Conservation (phyloP, 2,329 filamentous ascomycete genomes). For the Penicillium verrucosum region DNA sequence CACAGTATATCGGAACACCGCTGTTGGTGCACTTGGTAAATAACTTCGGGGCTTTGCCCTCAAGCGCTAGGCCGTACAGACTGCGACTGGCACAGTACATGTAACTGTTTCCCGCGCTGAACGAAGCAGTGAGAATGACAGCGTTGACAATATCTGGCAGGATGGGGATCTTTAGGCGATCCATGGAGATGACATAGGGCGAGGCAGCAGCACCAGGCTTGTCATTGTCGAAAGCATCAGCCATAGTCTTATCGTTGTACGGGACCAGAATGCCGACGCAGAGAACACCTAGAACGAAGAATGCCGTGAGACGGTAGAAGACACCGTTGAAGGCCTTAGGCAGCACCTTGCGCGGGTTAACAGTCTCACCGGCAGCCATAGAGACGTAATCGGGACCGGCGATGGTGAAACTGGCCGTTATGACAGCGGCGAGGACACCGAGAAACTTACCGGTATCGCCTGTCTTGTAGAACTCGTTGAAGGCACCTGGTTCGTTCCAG, state of each 20-base stretch:
- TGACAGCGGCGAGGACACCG: slow-evolving; percentile 73
- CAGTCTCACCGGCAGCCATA: slow-evolving; percentile 65
- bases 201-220: slow-evolving; percentile 67
- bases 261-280: slow-evolving; percentile 70
- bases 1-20: slow-evolving; percentile 73
- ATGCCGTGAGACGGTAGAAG: slow-evolving; percentile 71
- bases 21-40: slow-evolving; percentile 59
- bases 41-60: slow-evolving; percentile 67
- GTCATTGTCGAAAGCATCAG: slow-evolving; percentile 56
- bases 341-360: slow-evolving; percentile 67
- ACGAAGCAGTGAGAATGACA: slow-evolving; percentile 65
- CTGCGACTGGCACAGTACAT: slow-evolving; percentile 67
- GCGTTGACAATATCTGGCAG: slow-evolving; percentile 72
- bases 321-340: slow-evolving; percentile 74
- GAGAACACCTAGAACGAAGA: slow-evolving; percentile 72
- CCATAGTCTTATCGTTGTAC: slow-evolving; percentile 62
- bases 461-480: slow-evolving; percentile 61
- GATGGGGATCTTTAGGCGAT: slow-evolving; percentile 59
- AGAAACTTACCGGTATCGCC: slow-evolving; percentile 69
- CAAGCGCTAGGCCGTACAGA: slow-evolving; percentile 65
- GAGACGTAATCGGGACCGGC: slow-evolving; percentile 65
- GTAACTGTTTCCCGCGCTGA: slow-evolving; percentile 67
- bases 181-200: slow-evolving; percentile 67
- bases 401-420: slow-evolving; percentile 66
- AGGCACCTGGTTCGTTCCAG: slow-evolving; percentile 65